Conservation (phyloP, 2,329 filamentous ascomycete species). For the Knufia petricola region DNA sequence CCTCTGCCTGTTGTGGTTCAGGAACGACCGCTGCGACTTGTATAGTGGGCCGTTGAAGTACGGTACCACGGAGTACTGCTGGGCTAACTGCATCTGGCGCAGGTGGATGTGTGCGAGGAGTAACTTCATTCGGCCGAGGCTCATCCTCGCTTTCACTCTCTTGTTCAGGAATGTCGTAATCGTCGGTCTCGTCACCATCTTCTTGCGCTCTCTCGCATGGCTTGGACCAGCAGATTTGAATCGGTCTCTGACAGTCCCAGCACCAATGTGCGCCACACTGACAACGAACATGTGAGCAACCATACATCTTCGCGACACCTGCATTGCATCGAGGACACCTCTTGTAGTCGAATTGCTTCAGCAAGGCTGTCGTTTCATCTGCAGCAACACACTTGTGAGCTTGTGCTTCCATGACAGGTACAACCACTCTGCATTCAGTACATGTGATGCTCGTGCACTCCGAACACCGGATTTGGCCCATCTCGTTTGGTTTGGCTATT, state of each 20-base stretch:
- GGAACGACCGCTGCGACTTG: too few species aligned
- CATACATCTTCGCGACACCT: conserved; percentile 40
- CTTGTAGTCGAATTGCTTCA: conserved; percentile 40
- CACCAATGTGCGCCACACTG: conserved; percentile 43
- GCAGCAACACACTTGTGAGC: conserved; percentile 24
- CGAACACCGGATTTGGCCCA: conserved; percentile 33
- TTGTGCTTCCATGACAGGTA: conserved; percentile 24
- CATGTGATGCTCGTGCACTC: conserved; percentile 37
- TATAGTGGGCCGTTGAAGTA: background rate
- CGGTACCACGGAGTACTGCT: background rate
- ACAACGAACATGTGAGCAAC: conserved; percentile 41
- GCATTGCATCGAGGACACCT: conserved; percentile 41
- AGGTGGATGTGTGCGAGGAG: conserved; percentile 1
- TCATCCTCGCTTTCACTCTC: conserved; percentile 9
- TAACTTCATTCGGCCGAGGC: background rate
- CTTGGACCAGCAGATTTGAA: conserved; percentile 25
- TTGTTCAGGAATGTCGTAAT: conserved; percentile 17
- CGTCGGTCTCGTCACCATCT: conserved; percentile 16
- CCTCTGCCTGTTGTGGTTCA: too few species aligned
- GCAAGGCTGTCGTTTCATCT: conserved; percentile 29
- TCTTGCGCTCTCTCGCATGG: conserved; percentile 13
- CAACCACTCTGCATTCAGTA: conserved; percentile 33
- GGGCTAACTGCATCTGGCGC: background rate
- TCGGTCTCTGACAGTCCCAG: conserved; percentile 33
- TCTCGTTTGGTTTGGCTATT: conserved; percentile 18